Evolutionary conservation across 2,329 filamentous ascomycete species (phyloP), one percentile per base, ranked within the genome.

Genomic region (Colletotrichum cereale): DNA sequence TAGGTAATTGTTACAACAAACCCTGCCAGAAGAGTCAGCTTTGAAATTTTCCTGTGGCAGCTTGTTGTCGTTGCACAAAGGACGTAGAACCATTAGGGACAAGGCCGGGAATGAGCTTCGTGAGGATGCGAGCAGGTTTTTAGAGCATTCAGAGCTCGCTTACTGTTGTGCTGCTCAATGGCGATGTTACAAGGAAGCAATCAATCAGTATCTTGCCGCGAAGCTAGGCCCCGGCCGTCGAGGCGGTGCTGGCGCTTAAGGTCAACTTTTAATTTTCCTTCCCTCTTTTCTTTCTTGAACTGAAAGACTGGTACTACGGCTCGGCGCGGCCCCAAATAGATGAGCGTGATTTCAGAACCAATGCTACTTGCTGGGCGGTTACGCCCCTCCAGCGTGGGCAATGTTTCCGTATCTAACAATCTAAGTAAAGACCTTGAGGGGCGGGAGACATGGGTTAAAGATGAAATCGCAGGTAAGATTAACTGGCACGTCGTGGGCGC

Each of bases 221-320:
- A 48, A 14, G 29, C 53, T 38, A 11, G 14, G 21, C n/a, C 52
- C 42, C 8, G 62, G 62, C 62, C 62, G 2, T 26, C 14, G 53
- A 38, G 62, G 66, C 62, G 31, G 24, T 69, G 67, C 62, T 60
- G 67, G 62, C 62, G 67, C 67, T 55, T 47, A 44, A 60, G 16
- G 24, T 60, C 24, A 29, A 29, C n/a, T 5, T 18, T 26, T 38
- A 34, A 34, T n/a, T 2, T 34, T n/a, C n/a, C n/a, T n/a, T n/a
- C n/a, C n/a, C n/a, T n/a, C n/a, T n/a, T n/a, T n/a, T n/a, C n/a
- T n/a, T n/a, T n/a, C n/a, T n/a, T 18, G 36, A 56, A 14, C 14
- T 38, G 53, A 31, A 16, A 40, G 55, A 16, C 36, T 34, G 36
- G 38, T 10, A 18, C 34, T n/a, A 5, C n/a, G 3, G 14, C 34